Base-by-base conservation (phyloP, 1,284 basidiomycete genomes). In the Puccinia horiana region DNA sequence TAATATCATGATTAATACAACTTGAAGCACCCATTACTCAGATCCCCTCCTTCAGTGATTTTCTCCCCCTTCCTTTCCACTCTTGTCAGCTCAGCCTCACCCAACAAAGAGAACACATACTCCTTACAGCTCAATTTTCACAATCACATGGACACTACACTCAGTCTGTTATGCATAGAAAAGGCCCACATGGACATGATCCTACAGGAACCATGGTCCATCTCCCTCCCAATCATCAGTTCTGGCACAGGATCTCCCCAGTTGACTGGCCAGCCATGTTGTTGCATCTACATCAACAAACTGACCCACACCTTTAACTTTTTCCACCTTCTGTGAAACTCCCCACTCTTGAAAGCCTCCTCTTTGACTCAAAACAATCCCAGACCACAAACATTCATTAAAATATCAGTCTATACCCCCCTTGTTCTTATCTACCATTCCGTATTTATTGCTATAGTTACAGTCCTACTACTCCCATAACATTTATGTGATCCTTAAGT, bases 261-360 rank as follows among this genome's bases (percentile, higher is more conserved):
- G 23, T 54, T 18, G 42, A 37, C n/a, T 26, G 6, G 26, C 40
- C 32, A 18, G 47, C 47, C 52, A 16, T 29, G 44, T 1, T 56
- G 44, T 20, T 75, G 73, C 52, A 75, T 75, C 20, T 75, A 75
- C 49, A 42, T 75, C 52, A 75, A 56, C 4, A 75, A 58, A 40
- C 23, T 20, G 6, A 73, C n/a, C 49, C 70, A n/a, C n/a, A 32
- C 49, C 44, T 40, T 52, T 23, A n/a, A 75, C 20, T 56, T 56
- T 32, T 44, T 54, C 18, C 20, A 12, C 11, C 49, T 56, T 23
- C 49, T 35, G 16, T 20, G n/a, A 2, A 75, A 56, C n/a, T 52
- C 47, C 32, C 49, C 20, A 20, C n/a, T 20, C 18, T 44, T 72
- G 32, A 72, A n/a, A 4, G 42, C 69, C 2, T 18, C 52, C 12